A percentile compares a stretch with the other conserved stretches of the same genome.
phyloP scores from a whole-genome alignment of 164 flowering plant species.

The Aristolochia californica region DNA sequence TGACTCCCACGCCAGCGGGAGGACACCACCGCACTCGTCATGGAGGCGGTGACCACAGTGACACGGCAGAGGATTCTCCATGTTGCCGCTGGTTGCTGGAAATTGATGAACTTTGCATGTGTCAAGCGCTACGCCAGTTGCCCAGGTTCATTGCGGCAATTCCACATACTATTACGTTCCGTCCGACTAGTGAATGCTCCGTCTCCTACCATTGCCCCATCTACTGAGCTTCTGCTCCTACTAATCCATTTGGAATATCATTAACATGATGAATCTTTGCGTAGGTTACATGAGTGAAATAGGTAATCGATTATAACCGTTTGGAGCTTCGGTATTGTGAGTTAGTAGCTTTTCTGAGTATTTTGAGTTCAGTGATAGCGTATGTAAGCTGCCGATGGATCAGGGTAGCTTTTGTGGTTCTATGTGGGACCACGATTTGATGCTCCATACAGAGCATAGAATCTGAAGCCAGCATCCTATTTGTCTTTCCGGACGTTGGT shows the following conservation, averaged over 20 bases:
- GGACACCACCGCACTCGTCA: neutral
- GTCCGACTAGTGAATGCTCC: neutral
- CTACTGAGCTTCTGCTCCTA: neutral
- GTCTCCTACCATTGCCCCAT: neutral
- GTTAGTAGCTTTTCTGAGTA: neutral
- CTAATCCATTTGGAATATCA: no score
- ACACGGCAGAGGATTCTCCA: neutral
- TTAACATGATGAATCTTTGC: neutral
- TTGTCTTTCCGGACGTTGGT: no score
- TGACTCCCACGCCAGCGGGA: neutral
- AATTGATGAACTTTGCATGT: neutral
- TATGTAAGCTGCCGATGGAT: neutral
- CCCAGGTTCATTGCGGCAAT: neutral
- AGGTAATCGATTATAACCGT: neutral
- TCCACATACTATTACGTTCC: neutral
- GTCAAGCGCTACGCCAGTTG: neutral
- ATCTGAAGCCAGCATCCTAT: no score
- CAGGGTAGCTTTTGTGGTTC: no score
- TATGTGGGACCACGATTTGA: no score
- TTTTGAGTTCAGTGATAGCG: neutral
- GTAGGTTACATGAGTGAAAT: neutral
- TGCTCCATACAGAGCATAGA: no score
- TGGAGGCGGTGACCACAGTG: no score
- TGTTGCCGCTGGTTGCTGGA: conserved; percentile 1
- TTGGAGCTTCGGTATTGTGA: neutral